These are phyloP conservation scores for Dryas octopetala DNA, from an alignment of 306 rosid genomes.

Conservation along the genomic window DNA sequence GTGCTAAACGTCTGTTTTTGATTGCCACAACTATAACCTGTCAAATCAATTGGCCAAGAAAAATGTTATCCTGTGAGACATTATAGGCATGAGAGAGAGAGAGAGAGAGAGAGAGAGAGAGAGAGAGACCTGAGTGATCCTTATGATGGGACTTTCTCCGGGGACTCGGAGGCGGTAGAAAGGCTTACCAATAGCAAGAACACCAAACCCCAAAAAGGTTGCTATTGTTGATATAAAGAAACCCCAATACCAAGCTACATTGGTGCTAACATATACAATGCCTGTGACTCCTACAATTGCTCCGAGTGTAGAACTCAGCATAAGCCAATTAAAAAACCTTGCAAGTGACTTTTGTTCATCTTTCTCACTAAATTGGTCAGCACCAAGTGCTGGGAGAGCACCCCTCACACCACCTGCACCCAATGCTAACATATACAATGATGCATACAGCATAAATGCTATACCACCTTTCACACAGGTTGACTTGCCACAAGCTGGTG, in stretches of 20 bases:
- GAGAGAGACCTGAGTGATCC: conserved; percentile 48
- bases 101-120: not conserved
- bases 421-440: conserved; percentile 56
- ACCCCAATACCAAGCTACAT: conserved; percentile 68
- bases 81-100: not conserved
- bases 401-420: conserved; percentile 82
- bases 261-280: conserved; percentile 63
- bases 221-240: conserved; percentile 55
- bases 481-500: conserved; percentile 41
- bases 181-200: conserved; percentile 69
- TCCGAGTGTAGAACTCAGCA: conserved; percentile 66
- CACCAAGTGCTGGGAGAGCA: conserved; percentile 72
- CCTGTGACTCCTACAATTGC: conserved; percentile 58
- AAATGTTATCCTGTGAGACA: not conserved
- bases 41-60: not conserved
- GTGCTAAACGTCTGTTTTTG: conserved; percentile 52
- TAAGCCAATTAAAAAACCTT: conserved; percentile 64
- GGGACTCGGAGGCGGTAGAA: conserved; percentile 60
- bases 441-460: conserved; percentile 52
- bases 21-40: conserved; percentile 72
- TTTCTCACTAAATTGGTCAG: conserved; percentile 65
- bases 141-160: conserved; percentile 57
- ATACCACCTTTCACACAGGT: conserved; percentile 55
- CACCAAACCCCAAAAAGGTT: conserved; percentile 47
- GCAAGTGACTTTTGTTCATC: conserved; percentile 67